These are phyloP conservation scores for Carex arenaria DNA, from an alignment of 202 grass and related monocot species.

Conservation along the genomic window DNA sequence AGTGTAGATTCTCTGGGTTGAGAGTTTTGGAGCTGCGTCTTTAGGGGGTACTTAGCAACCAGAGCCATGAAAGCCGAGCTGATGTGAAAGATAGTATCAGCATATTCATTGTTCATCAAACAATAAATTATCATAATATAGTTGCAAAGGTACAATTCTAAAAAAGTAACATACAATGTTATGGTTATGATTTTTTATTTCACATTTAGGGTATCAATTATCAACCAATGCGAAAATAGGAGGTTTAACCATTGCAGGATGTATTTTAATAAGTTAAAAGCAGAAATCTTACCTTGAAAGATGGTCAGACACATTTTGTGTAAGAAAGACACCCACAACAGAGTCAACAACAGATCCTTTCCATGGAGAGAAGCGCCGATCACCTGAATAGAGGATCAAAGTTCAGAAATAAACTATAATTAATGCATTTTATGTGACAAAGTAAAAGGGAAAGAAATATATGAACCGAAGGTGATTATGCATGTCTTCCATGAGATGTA, in stretches of 20 bases:
- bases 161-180: constrained; percentile 13
- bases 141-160: neutral
- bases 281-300: constrained; percentile 71
- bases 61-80: constrained; percentile 87
- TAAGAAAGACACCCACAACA: constrained; percentile 88
- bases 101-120: constrained; percentile 2
- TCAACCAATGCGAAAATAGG: neutral
- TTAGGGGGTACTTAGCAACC: constrained; percentile 57
- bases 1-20: neutral
- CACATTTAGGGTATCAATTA: constrained; percentile 9
- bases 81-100: constrained; percentile 20
- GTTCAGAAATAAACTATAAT: constrained; percentile 6
- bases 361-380: constrained; percentile 81
- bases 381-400: constrained; percentile 47
- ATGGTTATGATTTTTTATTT: neutral
- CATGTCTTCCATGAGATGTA: neutral
- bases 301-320: constrained; percentile 92
- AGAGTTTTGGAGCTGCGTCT: constrained; percentile 25
- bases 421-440: neutral
- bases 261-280: constrained; percentile 27
- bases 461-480: neutral
- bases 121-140: neutral
- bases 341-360: constrained; percentile 96
- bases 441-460: constrained; percentile 8
- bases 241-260: neutral